Conservation (phyloP, 73 alveolate species). For the Tetrahymena malaccensis region DNA sequence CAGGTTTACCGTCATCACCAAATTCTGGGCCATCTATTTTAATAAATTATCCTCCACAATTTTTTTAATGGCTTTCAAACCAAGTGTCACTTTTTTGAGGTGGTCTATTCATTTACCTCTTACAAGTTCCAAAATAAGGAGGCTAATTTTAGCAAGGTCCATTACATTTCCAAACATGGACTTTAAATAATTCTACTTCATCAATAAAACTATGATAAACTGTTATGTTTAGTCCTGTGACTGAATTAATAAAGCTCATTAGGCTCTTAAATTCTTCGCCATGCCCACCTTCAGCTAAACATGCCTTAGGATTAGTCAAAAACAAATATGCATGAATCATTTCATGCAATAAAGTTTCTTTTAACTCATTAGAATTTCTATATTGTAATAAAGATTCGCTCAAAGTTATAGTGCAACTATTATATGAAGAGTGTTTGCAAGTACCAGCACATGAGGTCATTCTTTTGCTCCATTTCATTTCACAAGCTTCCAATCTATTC, state of each 20-base stretch:
- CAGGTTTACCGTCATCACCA: background rate
- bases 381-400: constrained; percentile 67
- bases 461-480: constrained; percentile 63
- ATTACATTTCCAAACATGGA: constrained; percentile 80
- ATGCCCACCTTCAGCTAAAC: constrained; percentile 53
- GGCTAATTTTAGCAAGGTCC: constrained; percentile 65
- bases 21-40: constrained; percentile 63
- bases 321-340: constrained; percentile 88
- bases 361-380: constrained; percentile 58
- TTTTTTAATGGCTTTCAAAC: constrained; percentile 50
- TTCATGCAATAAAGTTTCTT: constrained; percentile 84
- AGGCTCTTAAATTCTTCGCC: constrained; percentile 61
- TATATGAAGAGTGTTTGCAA: constrained; percentile 54
- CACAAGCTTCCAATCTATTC: constrained; percentile 33
- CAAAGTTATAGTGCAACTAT: constrained; percentile 58
- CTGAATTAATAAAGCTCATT: constrained; percentile 56
- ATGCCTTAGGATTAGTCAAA: constrained; percentile 18
- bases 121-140: constrained; percentile 76
- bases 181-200: constrained; percentile 67
- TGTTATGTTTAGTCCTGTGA: constrained; percentile 58
- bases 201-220: constrained; percentile 71
- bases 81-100: constrained; percentile 47
- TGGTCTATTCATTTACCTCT: constrained; percentile 58
- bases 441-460: constrained; percentile 92
- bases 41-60: constrained; percentile 66